These are phyloP conservation scores for Taphrina sp. DNA, from an alignment of 1,139 yeast species.

Conservation along the genomic window DNA sequence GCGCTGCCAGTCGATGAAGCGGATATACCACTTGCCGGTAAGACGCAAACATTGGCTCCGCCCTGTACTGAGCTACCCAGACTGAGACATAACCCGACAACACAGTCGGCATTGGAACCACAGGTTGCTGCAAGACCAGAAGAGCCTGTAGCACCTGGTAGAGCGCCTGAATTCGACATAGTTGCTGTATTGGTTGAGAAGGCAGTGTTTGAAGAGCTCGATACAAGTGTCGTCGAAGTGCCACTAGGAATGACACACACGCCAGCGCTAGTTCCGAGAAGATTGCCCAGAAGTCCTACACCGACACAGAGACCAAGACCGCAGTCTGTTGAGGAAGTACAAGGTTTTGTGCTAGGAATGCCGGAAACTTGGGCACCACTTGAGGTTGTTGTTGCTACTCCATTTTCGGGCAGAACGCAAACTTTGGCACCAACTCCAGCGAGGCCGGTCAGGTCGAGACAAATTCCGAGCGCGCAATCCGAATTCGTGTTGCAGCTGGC, in stretches of 20 bases:
- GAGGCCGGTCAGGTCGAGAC: background rate
- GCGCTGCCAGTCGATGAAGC: background rate
- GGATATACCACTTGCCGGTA: background rate
- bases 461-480: background rate
- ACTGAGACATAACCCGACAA: background rate
- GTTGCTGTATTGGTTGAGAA: too few relatives aligned
- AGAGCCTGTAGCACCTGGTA: background rate
- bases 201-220: too few relatives aligned
- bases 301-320: background rate
- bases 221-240: too few relatives aligned
- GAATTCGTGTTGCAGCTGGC: background rate
- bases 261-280: too few relatives aligned
- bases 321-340: background rate
- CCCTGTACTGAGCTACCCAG: too few relatives aligned
- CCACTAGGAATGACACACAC: too few relatives aligned
- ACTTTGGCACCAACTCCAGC: background rate
- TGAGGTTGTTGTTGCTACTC: background rate
- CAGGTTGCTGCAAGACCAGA: background rate
- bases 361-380: background rate
- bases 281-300: background rate
- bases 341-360: too few relatives aligned
- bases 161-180: background rate
- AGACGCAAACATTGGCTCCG: too few relatives aligned
- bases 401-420: too few relatives aligned
- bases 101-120: background rate